Evolutionary conservation across 768 basidiomycete species (phyloP).

Genomic region (Paxillus involutus): DNA sequence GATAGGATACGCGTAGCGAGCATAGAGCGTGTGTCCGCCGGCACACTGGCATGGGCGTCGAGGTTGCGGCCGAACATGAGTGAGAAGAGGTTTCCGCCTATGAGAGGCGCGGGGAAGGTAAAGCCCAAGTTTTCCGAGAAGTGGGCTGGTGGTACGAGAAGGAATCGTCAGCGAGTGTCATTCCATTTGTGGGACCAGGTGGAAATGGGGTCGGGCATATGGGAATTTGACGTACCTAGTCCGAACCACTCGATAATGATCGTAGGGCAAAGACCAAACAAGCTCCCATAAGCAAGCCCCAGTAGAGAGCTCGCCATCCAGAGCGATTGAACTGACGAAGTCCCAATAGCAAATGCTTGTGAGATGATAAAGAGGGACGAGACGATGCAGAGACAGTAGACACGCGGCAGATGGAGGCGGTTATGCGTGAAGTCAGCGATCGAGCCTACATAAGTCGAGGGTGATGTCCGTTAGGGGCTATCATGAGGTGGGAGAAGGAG

Average conservation of each 20-base stretch:
- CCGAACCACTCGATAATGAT: conserved; percentile 89
- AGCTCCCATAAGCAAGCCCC: conserved; percentile 61
- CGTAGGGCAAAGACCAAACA: conserved; percentile 75
- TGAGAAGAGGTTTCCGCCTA: conserved; percentile 84
- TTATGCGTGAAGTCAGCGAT: conserved; percentile 64
- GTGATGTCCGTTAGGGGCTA: neutral
- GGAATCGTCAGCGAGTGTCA: neutral
- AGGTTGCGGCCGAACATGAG: conserved; percentile 78
- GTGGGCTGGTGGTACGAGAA: conserved; percentile 42
- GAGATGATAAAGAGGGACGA: conserved; percentile 68
- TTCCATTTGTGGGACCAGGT: neutral
- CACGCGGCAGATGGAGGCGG: conserved; percentile 58
- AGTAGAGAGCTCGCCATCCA: conserved; percentile 48
- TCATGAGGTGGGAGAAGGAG: neutral
- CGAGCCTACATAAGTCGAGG: conserved; percentile 46
- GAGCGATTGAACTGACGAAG: conserved; percentile 59
- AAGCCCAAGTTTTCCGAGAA: conserved; percentile 89
- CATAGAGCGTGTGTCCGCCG: conserved; percentile 3
- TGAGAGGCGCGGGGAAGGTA: conserved; percentile 68
- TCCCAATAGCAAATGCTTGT: conserved; percentile 57
- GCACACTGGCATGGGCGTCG: conserved; percentile 70
- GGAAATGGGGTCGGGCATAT: too few relatives aligned
- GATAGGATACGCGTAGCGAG: neutral
- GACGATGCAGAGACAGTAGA: conserved; percentile 66
- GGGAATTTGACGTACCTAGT: conserved; percentile 52